phyloP scores from a whole-genome alignment of 441 rosid species.

The Iberis amara region DNA sequence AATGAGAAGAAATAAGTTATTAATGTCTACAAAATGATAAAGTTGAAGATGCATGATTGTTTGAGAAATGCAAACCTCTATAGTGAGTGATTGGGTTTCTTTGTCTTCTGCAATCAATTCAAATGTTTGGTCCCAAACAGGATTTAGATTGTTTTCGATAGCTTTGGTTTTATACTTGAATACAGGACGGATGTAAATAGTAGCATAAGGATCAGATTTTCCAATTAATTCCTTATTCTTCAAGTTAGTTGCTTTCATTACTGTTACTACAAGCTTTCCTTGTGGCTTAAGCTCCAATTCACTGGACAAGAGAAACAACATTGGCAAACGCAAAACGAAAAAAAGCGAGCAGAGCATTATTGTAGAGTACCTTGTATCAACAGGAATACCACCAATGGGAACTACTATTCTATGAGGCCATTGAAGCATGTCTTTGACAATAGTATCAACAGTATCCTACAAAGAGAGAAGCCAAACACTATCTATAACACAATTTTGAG shows the following conservation, averaged over 20 bases:
- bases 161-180: slow-evolving; percentile 75
- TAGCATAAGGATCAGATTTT: slow-evolving; percentile 9
- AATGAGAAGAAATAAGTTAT: too few relatives aligned
- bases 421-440: slow-evolving; percentile 85
- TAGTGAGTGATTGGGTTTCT: slow-evolving; percentile 48
- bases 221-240: too few relatives aligned
- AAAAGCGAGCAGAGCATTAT: too few relatives aligned
- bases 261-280: too few relatives aligned
- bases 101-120: slow-evolving; percentile 88
- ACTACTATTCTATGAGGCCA: slow-evolving; percentile 99
- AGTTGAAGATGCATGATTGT: slow-evolving; percentile 1
- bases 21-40: background rate
- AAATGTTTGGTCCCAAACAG: slow-evolving; percentile 80
- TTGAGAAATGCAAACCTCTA: background rate
- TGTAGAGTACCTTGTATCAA: too few relatives aligned
- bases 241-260: too few relatives aligned
- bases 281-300: too few relatives aligned
- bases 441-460: slow-evolving; percentile 80
- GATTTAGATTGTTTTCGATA: slow-evolving; percentile 81
- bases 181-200: slow-evolving; percentile 63
- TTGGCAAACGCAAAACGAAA: too few relatives aligned
- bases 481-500: slow-evolving; percentile 3
- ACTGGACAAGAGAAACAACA: too few relatives aligned
- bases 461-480: slow-evolving; percentile 21
- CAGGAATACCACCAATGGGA: slow-evolving; percentile 40